Percentiles rank a stretch among this genome's conserved stretches.
Evolutionary conservation across 768 basidiomycete genomes (phyloP).

Genomic region (Guyanaporus albipodus): DNA sequence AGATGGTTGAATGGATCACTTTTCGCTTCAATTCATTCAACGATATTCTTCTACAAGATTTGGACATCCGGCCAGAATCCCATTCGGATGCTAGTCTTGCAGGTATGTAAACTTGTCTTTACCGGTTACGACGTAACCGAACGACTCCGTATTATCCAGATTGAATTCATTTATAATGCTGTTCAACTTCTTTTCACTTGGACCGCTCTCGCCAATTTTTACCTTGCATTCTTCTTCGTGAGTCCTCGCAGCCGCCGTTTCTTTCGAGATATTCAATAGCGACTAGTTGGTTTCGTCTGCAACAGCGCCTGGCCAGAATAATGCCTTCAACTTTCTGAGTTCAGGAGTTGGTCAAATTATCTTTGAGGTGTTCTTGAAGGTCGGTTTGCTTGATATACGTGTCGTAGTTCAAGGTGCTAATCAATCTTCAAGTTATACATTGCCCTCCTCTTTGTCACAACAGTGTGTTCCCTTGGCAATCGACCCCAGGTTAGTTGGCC

Average conservation of each 20-base stretch:
- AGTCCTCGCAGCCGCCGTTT: conserved; percentile 32
- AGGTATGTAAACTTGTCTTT: conserved; percentile 23
- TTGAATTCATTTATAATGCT: conserved; percentile 91
- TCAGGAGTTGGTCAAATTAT: conserved; percentile 64
- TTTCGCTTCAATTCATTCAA: conserved; percentile 91
- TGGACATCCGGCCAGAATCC: conserved; percentile 90
- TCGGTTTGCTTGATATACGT: conserved; percentile 13
- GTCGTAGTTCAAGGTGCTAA: conserved; percentile 15
- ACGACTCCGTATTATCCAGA: conserved; percentile 30
- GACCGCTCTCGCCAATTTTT: conserved; percentile 92
- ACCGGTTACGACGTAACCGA: neutral
- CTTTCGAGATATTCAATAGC: conserved; percentile 18
- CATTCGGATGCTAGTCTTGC: conserved; percentile 76
- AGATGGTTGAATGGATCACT: conserved; percentile 88
- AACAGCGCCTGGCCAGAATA: conserved; percentile 47
- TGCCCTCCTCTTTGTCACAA: conserved; percentile 73
- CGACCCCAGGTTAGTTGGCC: conserved; percentile 55
- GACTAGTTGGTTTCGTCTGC: conserved; percentile 77
- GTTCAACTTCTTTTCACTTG: conserved; percentile 89
- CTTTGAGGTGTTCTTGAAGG: conserved; percentile 74
- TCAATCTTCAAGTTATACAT: conserved; percentile 60
- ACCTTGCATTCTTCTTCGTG: conserved; percentile 91
- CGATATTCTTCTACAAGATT: conserved; percentile 83
- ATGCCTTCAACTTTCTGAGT: conserved; percentile 83
- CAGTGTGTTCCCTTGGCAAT: conserved; percentile 88